These are phyloP conservation scores for Grosmannia serpens DNA, from an alignment of 2,329 filamentous ascomycete species.

Conservation along the genomic window DNA sequence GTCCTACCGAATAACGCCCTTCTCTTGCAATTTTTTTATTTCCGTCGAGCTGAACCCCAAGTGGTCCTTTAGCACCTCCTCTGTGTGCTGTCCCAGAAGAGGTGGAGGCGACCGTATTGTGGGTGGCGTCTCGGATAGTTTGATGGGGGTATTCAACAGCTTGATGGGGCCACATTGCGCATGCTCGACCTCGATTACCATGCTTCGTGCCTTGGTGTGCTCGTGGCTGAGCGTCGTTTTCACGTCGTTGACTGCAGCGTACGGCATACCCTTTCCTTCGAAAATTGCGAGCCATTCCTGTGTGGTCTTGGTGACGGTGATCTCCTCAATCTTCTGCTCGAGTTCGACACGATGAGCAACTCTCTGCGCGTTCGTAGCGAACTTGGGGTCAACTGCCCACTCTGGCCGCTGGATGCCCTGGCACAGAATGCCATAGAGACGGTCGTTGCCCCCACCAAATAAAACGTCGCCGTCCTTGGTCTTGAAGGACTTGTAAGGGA, in stretches of 20 bases:
- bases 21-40: constrained; percentile 49
- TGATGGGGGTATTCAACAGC: constrained; percentile 87
- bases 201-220: constrained; percentile 73
- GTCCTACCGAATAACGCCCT: constrained; percentile 52
- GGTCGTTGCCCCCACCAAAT: constrained; percentile 62
- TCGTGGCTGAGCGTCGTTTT: constrained; percentile 72
- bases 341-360: constrained; percentile 64
- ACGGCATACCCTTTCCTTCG: constrained; percentile 88
- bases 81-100: constrained; percentile 75
- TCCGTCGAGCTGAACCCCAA: constrained; percentile 47
- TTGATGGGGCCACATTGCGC: constrained; percentile 73
- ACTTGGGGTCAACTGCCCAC: constrained; percentile 49
- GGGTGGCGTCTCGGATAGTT: constrained; percentile 76
- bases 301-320: constrained; percentile 69
- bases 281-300: constrained; percentile 77
- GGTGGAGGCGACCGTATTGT: constrained; percentile 69
- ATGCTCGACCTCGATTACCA: constrained; percentile 85
- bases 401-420: constrained; percentile 45
- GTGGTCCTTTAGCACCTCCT: constrained; percentile 57
- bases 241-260: constrained; percentile 85
- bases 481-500: constrained; percentile 81
- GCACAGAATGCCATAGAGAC: constrained; percentile 54
- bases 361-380: constrained; percentile 48
- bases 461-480: constrained; percentile 61
- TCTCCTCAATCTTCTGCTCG: constrained; percentile 65